phyloP scores from a whole-genome alignment of 495 filamentous ascomycete species.

The Penicillium bovifimosum region DNA sequence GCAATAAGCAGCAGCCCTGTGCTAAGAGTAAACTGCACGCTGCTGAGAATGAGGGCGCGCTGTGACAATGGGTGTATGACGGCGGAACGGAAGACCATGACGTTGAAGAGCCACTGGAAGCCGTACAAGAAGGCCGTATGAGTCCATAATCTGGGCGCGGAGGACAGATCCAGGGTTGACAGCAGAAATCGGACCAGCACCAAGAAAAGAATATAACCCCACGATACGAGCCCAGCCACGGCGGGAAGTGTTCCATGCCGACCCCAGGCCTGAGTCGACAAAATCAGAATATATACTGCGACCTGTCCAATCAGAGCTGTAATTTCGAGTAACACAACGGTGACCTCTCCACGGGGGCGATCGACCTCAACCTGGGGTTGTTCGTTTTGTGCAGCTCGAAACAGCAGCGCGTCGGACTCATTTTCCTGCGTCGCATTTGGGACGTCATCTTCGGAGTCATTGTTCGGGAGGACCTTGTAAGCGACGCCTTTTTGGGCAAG shows the following conservation, averaged over 20 bases:
- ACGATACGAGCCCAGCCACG: constrained; percentile 59
- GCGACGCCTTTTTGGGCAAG: constrained; percentile 32
- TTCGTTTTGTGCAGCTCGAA: constrained; percentile 59
- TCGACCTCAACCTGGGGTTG: constrained; percentile 67
- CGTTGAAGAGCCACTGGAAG: constrained; percentile 70
- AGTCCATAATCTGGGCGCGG: constrained; percentile 77
- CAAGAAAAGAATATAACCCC: constrained; percentile 78
- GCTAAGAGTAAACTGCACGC: constrained; percentile 67
- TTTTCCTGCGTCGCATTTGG: constrained; percentile 49
- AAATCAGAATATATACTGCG: constrained; percentile 55
- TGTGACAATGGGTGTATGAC: constrained; percentile 66
- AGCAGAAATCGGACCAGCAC: constrained; percentile 66
- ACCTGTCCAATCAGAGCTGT: constrained; percentile 67
- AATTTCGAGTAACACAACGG: constrained; percentile 66
- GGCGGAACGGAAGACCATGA: constrained; percentile 76
- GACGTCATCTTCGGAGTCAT: constrained; percentile 43
- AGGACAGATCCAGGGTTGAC: constrained; percentile 56
- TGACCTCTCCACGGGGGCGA: constrained; percentile 66
- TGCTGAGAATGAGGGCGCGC: constrained; percentile 54
- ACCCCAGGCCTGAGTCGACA: constrained; percentile 52
- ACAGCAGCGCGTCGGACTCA: constrained; percentile 60
- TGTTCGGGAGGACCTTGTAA: constrained; percentile 32
- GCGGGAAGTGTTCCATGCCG: constrained; percentile 54
- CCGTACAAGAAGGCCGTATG: constrained; percentile 87
- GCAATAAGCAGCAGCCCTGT: constrained; percentile 68